Evolutionary conservation across 2,329 filamentous ascomycete genomes (phyloP).

Genomic region (Aspergillus tanneri): DNA sequence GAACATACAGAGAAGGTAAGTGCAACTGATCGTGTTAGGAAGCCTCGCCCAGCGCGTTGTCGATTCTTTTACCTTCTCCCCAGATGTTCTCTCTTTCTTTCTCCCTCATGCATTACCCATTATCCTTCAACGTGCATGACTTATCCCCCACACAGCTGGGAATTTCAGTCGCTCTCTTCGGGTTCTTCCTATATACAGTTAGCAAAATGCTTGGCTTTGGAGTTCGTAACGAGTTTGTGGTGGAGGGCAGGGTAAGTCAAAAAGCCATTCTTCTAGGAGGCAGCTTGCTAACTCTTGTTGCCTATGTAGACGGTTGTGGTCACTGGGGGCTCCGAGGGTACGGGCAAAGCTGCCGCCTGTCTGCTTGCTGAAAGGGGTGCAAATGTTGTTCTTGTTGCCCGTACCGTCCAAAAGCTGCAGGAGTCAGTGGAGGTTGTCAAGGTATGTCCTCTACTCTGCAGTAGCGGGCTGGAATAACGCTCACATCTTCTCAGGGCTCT

Average conservation of each 20-base stretch:
- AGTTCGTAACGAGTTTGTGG: conserved; percentile 71
- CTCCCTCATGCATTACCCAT: conserved; percentile 24
- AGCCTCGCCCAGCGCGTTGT: not conserved
- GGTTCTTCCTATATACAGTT: conserved; percentile 33
- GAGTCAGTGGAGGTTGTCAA: conserved; percentile 65
- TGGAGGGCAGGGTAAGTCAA: conserved; percentile 72
- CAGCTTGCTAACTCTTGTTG: not conserved
- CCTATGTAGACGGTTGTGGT: conserved; percentile 72
- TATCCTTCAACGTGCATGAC: conserved; percentile 23
- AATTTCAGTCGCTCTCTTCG: conserved; percentile 34
- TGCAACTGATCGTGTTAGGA: not conserved
- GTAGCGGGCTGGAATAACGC: conserved; percentile 4
- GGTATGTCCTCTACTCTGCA: conserved; percentile 42
- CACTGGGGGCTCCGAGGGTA: conserved; percentile 89
- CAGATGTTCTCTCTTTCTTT: conserved; percentile 11
- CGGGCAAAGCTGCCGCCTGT: conserved; percentile 74
- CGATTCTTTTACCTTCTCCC: conserved; percentile 7
- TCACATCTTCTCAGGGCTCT: conserved; percentile 51
- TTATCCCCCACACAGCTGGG: conserved; percentile 27
- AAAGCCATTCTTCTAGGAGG: not conserved
- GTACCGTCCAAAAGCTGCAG: conserved; percentile 72
- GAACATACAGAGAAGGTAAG: not conserved
- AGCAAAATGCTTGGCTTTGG: conserved; percentile 43
- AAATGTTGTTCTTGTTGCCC: conserved; percentile 80
- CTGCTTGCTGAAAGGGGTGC: conserved; percentile 80